These are phyloP conservation scores for Ulmus americana DNA, from an alignment of 331 rosid species.

Conservation along the genomic window DNA sequence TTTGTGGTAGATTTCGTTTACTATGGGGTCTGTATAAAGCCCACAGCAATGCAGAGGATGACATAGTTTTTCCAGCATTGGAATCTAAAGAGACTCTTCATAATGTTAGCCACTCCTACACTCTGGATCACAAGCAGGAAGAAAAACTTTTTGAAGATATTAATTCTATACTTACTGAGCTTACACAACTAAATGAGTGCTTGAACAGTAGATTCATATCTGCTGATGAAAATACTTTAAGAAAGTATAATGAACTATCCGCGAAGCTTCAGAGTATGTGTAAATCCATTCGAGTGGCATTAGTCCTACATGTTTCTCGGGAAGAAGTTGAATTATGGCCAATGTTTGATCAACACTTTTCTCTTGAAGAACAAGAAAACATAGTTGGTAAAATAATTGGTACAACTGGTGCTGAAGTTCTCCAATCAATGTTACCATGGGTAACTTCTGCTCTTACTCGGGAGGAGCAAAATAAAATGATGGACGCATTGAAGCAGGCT, in stretches of 20 bases:
- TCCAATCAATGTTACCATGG: constrained; percentile 54
- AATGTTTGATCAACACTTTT: constrained; percentile 44
- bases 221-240: constrained; percentile 20
- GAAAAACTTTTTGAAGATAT: constrained; percentile 46
- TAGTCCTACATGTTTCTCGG: constrained; percentile 44
- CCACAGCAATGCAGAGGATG: constrained; percentile 58
- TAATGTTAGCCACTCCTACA: constrained; percentile 52
- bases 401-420: constrained; percentile 57
- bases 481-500: constrained; percentile 56
- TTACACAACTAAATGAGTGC: constrained; percentile 28
- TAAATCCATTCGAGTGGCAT: constrained; percentile 43
- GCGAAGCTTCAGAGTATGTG: constrained; percentile 47
- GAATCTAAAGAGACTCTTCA: constrained; percentile 51
- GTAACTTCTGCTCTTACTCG: constrained; percentile 46
- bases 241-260: constrained; percentile 38
- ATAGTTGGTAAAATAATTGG: constrained; percentile 51
- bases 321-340: constrained; percentile 57
- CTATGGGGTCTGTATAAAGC: constrained; percentile 53
- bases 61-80: constrained; percentile 47
- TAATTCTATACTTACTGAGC: constrained; percentile 36
- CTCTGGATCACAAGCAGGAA: constrained; percentile 50
- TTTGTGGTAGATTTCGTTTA: constrained; percentile 45
- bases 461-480: constrained; percentile 48
- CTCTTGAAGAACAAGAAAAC: constrained; percentile 52
- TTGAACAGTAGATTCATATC: constrained; percentile 12